Percentiles rank a stretch among this genome's conserved stretches.
Evolutionary conservation across 2,329 filamentous ascomycete genomes (phyloP).

Genomic region (Microthyrium microscopicum): DNA sequence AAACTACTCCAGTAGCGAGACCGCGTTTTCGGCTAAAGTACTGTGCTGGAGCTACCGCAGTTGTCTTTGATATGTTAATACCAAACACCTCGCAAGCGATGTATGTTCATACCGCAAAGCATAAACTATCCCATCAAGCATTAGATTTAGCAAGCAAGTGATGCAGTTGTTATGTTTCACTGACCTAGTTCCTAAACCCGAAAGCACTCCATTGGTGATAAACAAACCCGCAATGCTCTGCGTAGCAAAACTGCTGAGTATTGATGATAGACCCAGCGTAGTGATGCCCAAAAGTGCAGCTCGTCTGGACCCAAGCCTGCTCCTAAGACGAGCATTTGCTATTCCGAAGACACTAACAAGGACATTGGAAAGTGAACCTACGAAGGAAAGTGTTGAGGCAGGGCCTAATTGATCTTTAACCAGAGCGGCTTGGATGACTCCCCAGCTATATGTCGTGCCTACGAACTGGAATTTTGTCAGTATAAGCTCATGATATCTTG

Average conservation of each 20-base stretch:
- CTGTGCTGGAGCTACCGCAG: slow-evolving; percentile 33
- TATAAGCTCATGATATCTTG: no score
- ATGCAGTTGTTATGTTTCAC: not conserved
- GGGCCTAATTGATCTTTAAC: slow-evolving; percentile 31
- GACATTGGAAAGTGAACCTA: slow-evolving; percentile 36
- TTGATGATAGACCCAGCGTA: slow-evolving; percentile 32
- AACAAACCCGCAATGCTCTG: slow-evolving; percentile 32
- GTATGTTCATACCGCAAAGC: no score
- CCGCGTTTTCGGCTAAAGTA: slow-evolving; percentile 36
- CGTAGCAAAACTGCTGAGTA: slow-evolving; percentile 31
- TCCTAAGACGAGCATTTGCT: slow-evolving; percentile 34
- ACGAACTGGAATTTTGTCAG: slow-evolving; percentile 35
- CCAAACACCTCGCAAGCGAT: no score
- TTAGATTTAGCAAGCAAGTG: no score
- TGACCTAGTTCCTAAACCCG: slow-evolving; percentile 24
- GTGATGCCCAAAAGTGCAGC: slow-evolving; percentile 33
- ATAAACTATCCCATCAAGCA: slow-evolving; percentile 12
- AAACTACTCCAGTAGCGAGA: slow-evolving; percentile 38
- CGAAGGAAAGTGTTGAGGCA: slow-evolving; percentile 39
- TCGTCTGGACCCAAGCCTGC: slow-evolving; percentile 29
- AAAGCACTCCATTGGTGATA: slow-evolving; percentile 29
- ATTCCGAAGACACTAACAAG: slow-evolving; percentile 36
- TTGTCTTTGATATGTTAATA: no score
- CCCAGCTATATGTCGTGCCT: slow-evolving; percentile 42
- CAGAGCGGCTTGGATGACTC: slow-evolving; percentile 41